Percentiles rank a stretch among this genome's conserved stretches.
phyloP scores from a whole-genome alignment of 768 basidiomycete genomes.

The Trametes cingulata region DNA sequence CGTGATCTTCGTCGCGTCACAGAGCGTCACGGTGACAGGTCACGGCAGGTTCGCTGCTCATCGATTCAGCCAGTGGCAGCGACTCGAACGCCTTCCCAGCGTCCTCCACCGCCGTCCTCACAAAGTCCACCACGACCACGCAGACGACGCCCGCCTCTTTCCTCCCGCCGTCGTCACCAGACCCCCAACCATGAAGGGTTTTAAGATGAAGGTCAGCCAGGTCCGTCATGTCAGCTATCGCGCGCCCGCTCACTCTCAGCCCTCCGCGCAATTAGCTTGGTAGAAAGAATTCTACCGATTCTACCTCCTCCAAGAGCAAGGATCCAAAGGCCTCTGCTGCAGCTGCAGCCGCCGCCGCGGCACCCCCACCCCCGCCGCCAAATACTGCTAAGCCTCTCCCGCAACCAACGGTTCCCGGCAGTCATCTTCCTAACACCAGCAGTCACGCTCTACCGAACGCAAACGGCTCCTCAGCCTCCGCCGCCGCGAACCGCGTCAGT shows the following conservation, averaged over 20 bases:
- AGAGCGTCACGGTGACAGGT: slow-evolving; percentile 25
- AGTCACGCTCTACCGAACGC: slow-evolving; percentile 43
- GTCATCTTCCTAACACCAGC: slow-evolving; percentile 37
- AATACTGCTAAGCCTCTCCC: slow-evolving; percentile 69
- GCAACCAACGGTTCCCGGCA: slow-evolving; percentile 36
- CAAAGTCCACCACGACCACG: slow-evolving; percentile 9
- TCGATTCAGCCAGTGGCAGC: slow-evolving; percentile 41
- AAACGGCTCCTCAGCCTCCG: slow-evolving; percentile 37
- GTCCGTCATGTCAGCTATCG: slow-evolving; percentile 21
- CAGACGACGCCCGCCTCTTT: slow-evolving; percentile 2
- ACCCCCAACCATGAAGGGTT: slow-evolving; percentile 63
- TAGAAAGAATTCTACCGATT: slow-evolving; percentile 64
- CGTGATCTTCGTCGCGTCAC: slow-evolving; percentile 26
- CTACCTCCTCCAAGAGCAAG: slow-evolving; percentile 66
- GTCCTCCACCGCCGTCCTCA: slow-evolving; percentile 14
- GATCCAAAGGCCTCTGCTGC: slow-evolving; percentile 51
- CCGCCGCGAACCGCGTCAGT: slow-evolving; percentile 46
- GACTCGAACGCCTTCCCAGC: slow-evolving; percentile 20
- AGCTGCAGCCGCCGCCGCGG: slow-evolving; percentile 39
- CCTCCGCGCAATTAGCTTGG: slow-evolving; percentile 48
- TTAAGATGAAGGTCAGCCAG: slow-evolving; percentile 72
- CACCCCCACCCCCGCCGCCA: slow-evolving; percentile 61
- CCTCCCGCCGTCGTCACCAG: background rate
- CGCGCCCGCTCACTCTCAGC: slow-evolving; percentile 20
- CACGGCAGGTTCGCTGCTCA: slow-evolving; percentile 37